These are phyloP conservation scores for Mrakia gelida DNA, from an alignment of 768 basidiomycete species.

Conservation along the genomic window DNA sequence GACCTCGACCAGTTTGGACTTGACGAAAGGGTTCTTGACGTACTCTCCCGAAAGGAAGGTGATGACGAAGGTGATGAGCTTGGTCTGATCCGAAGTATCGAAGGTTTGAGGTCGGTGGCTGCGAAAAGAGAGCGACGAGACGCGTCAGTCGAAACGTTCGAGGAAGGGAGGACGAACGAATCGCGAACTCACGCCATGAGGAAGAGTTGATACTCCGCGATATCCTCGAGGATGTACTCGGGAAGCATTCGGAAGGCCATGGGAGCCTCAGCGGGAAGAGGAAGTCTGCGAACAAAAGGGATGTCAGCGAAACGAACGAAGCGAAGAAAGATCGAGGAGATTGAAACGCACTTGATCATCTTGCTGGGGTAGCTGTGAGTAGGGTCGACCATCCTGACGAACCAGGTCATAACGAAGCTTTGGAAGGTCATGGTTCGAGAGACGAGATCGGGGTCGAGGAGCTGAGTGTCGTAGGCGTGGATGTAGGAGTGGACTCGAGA, in stretches of 20 bases:
- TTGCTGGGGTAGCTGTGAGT: conserved; percentile 68
- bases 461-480: conserved; percentile 74
- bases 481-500: conserved; percentile 67
- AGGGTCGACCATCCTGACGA: conserved; percentile 85
- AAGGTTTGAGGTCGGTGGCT: conserved; percentile 64
- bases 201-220: conserved; percentile 83
- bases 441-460: conserved; percentile 79
- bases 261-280: conserved; percentile 79
- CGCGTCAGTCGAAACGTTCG: neutral
- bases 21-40: conserved; percentile 97
- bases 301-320: neutral
- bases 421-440: conserved; percentile 74
- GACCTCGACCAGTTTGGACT: conserved; percentile 92
- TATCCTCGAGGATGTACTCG: conserved; percentile 89
- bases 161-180: neutral
- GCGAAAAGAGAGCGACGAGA: neutral
- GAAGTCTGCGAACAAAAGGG: conserved; percentile 56
- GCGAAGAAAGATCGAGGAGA: neutral
- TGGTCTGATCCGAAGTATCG: conserved; percentile 76
- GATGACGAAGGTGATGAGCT: conserved; percentile 77
- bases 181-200: conserved; percentile 58
- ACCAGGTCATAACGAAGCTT: conserved; percentile 89
- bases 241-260: conserved; percentile 80
- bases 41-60: conserved; percentile 96
- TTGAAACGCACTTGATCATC: conserved; percentile 56